Conservation (phyloP, 2,329 filamentous ascomycete species). For the Colletotrichum phormii region DNA sequence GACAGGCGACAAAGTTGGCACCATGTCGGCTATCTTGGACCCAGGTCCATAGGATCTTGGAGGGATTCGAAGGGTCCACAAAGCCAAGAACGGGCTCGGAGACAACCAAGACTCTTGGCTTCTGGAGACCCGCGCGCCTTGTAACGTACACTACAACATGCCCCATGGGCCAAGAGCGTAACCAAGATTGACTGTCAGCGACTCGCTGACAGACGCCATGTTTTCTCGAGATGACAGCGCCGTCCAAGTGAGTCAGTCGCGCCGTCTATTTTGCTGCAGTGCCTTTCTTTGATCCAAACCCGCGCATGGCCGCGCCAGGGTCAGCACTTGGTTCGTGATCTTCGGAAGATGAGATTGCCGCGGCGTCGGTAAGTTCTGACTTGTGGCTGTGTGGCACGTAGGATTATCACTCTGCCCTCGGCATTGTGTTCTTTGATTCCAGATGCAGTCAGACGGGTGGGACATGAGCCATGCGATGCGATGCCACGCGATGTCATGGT, state of each 20-base stretch:
- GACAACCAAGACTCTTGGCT: conserved; percentile 28
- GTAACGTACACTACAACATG: background rate
- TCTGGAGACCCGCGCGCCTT: conserved; percentile 31
- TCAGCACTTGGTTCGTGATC: background rate
- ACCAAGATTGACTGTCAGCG: conserved; percentile 25
- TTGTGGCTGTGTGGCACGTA: conserved; percentile 6
- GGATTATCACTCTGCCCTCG: background rate
- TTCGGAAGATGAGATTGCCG: conserved; percentile 1
- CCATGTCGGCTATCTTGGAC: conserved; percentile 23
- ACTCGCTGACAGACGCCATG: conserved; percentile 12
- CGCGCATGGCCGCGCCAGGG: background rate
- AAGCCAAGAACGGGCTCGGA: conserved; percentile 3
- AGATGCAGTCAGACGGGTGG: background rate
- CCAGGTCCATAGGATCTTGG: background rate
- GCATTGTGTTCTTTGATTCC: background rate
- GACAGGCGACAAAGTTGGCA: conserved; percentile 10
- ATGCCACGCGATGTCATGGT: background rate
- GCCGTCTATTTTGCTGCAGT: background rate
- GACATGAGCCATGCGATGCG: background rate
- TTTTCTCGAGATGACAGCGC: background rate
- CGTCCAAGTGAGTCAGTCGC: background rate
- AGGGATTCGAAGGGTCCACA: background rate
- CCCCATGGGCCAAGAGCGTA: conserved; percentile 15
- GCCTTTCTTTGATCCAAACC: background rate
- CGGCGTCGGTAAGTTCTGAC: background rate